Evolutionary conservation across 768 basidiomycete genomes (phyloP), one percentile per base, ranked within the genome.

Genomic region (Phanerochaete carnosa): DNA sequence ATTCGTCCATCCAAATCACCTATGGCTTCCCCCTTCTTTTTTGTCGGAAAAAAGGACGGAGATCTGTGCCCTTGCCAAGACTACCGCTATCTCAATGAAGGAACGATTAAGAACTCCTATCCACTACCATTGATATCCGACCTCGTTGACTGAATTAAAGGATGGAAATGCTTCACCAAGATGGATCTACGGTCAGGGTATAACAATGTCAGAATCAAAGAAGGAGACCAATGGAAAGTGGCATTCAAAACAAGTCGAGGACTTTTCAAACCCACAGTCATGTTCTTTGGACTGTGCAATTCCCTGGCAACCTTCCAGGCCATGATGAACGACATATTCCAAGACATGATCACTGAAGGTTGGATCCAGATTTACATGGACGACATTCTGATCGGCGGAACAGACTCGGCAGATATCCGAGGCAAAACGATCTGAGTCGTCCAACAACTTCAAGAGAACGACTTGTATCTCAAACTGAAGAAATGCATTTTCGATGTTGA

Each of bases 281-380:
- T 72, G 71, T 72, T 70, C 62, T 73, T 72, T 46, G 62, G 72
- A 1, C 47, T 73, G 0, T 25, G 45, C 0, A 69, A 70, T 51
- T 60, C 57, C 2, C 71, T 62, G 0, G 64, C 62, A 0, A 70
- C 64, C 0, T 73, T 81, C 63, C 73, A 75, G 39, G 54, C 46
- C 0, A 68, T 73, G 65, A 74, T 74, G 66, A 70, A 75, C 62
- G 65, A 69, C 62, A 56, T 75, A 1, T 69, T 76, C 49, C 4
- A 23, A 19, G 68, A 76, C 53, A 2, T 73, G 60, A 67, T 78
- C 12, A 64, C 64, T 8, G 30, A 57, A 50, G 69, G 70, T 0
- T 72, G 75, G 26, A 73, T 82, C 22, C 63, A 67, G 0, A 75
- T 81, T 53, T 79, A 83, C 63, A 66, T 80, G 47, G 77, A 80